Evolutionary conservation across 2,329 filamentous ascomycete genomes (phyloP), one percentile per base, ranked within the genome.

Genomic region (Nigrospora osmanthi): DNA sequence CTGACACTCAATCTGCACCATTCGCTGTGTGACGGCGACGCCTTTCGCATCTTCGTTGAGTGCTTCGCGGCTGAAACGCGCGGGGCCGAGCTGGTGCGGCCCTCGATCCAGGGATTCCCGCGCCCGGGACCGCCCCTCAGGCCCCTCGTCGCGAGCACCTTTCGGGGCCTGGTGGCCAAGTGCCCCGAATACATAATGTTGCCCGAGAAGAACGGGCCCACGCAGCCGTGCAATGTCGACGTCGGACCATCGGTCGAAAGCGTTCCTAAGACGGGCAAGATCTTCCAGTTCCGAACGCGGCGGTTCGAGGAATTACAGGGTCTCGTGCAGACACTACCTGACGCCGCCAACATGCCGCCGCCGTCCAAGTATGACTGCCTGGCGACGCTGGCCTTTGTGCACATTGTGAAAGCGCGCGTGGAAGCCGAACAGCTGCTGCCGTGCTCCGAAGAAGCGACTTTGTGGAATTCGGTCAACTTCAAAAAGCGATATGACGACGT

Each of bases 401-500:
- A 68, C 49, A 58, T 67, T 37, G 61, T 63, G 13, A 57, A 53
- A n/a, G 58, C 63, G 3, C 63, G 67, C 12, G 50, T 58, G 17
- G 35, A 46, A 6, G 47, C 50, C 3, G 59, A 61, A 32, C 52
- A 47, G 12, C 51, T 51, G 42, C 40, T 59, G 15, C 51, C 52
- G 3, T 50, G 51, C 19, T 19, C 37, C 31, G 37, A 46, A 7
- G 38, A 28, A 11, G 55, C 62, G 4, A 55, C 54, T 40, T 48
- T 70, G 37, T 62, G 66, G 52, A 67, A 68, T 35, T 68, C 67
- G 42, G 67, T 68, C 6, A 69, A 69, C 49, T 71, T 67, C 67
- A 58, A 60, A 36, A 51, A 53, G 38, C 59, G 66, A 17, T 66
- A 67, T 44, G 43, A 56, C 11, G 48, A 49, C 11, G 53, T 59